These are phyloP conservation scores for Holtermannia corniformis DNA, from an alignment of 768 basidiomycete species.

Conservation along the genomic window DNA sequence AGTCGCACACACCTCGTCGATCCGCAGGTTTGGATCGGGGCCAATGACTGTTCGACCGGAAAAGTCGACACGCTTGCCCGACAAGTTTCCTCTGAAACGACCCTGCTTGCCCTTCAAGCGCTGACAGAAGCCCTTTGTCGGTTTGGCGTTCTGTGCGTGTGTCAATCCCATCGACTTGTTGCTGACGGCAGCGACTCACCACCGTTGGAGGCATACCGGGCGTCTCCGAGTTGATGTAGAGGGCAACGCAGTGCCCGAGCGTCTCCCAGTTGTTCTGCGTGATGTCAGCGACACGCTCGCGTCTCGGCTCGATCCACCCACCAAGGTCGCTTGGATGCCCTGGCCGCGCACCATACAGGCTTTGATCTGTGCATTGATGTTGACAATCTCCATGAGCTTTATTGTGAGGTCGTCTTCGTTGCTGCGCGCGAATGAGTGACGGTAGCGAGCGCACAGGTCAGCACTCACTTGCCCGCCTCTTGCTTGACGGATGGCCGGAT, in stretches of 20 bases:
- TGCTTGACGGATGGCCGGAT: slow-evolving; percentile 96
- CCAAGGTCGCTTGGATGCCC: slow-evolving; percentile 34
- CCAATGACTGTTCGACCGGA: slow-evolving; percentile 97
- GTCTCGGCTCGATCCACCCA: slow-evolving; percentile 3
- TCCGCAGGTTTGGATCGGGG: slow-evolving; percentile 95
- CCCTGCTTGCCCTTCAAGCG: slow-evolving; percentile 98
- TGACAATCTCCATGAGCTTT: slow-evolving; percentile 93
- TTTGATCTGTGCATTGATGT: slow-evolving; percentile 84
- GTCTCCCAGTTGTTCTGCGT: slow-evolving; percentile 87
- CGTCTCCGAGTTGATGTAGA: slow-evolving; percentile 96
- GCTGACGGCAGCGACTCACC: slow-evolving; percentile 15
- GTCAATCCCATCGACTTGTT: not conserved
- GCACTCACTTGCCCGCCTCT: slow-evolving; percentile 65
- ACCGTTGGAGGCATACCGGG: slow-evolving; percentile 82
- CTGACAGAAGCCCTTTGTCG: slow-evolving; percentile 94
- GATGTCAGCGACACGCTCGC: not conserved
- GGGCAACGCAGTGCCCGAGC: slow-evolving; percentile 82
- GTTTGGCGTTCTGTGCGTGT: slow-evolving; percentile 59
- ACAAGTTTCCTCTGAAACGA: slow-evolving; percentile 94
- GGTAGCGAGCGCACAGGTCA: not conserved
- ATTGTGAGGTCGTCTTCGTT: slow-evolving; percentile 98
- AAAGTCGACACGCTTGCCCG: slow-evolving; percentile 98
- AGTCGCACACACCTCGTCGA: slow-evolving; percentile 68
- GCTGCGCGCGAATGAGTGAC: slow-evolving; percentile 42
- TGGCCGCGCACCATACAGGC: slow-evolving; percentile 76